phyloP scores from a whole-genome alignment of 1,284 basidiomycete genomes.

The Butyriboletus appendiculatus region DNA sequence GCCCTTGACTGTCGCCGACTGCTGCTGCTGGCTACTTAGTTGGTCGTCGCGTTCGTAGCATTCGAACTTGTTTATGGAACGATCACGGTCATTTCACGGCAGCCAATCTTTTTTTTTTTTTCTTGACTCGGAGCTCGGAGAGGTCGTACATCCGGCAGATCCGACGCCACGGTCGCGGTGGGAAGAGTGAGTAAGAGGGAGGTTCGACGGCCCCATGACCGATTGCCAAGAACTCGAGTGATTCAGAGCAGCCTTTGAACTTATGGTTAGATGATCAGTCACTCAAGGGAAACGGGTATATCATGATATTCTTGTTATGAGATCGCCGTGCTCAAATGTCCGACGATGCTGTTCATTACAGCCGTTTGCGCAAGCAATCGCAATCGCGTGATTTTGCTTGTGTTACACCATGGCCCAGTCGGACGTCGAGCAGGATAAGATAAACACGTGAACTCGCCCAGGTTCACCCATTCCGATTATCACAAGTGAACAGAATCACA shows the following conservation, averaged over 20 bases:
- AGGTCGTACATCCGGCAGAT: not conserved
- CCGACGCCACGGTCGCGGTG: not conserved
- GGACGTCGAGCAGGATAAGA: no score
- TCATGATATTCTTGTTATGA: not conserved
- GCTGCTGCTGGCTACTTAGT: no score
- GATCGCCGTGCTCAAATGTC: not conserved
- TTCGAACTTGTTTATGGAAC: not conserved
- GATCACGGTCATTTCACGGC: not conserved
- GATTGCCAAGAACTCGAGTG: not conserved
- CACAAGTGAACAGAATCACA: no score
- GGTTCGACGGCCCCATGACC: not conserved
- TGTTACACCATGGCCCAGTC: no score
- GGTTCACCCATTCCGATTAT: no score
- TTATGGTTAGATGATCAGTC: not conserved
- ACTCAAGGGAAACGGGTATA: not conserved
- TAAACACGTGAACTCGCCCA: no score
- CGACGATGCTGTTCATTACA: constrained; percentile 1
- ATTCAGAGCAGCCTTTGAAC: not conserved
- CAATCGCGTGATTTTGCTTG: no score
- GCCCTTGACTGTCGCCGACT: not conserved
- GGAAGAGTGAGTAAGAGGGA: no score
- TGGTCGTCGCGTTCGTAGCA: not conserved
- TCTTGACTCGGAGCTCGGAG: not conserved
- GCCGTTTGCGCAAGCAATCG: no score
- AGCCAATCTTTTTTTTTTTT: not conserved